phyloP scores from a whole-genome alignment of 2,329 filamentous ascomycete genomes.

The Claviceps monticola region DNA sequence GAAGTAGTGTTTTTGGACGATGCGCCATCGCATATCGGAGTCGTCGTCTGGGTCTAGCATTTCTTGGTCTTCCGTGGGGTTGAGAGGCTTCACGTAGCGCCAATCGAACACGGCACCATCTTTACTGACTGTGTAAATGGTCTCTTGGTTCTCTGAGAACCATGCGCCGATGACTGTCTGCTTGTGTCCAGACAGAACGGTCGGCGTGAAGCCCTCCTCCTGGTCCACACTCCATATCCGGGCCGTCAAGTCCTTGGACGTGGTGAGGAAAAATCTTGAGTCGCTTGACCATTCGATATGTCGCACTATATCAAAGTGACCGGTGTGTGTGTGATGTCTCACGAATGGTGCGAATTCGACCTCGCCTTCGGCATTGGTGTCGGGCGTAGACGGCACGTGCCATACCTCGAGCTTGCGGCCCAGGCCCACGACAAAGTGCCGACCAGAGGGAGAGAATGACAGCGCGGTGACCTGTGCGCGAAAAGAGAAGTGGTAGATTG shows the following conservation, averaged over 20 bases:
- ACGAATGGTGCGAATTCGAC: constrained; percentile 94
- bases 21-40: constrained; percentile 70
- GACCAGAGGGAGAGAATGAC: constrained; percentile 80
- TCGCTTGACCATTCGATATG: constrained; percentile 93
- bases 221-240: constrained; percentile 88
- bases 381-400: constrained; percentile 86
- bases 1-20: constrained; percentile 84
- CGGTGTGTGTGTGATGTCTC: constrained; percentile 69
- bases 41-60: constrained; percentile 46
- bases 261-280: constrained; percentile 85
- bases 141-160: constrained; percentile 90
- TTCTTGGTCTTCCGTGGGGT: constrained; percentile 42
- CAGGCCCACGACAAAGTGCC: constrained; percentile 78
- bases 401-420: constrained; percentile 86
- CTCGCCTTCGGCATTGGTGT: constrained; percentile 62
- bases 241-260: constrained; percentile 83
- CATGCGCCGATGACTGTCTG: constrained; percentile 89
- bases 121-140: constrained; percentile 90
- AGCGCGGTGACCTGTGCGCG: constrained; percentile 69
- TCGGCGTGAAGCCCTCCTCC: constrained; percentile 80
- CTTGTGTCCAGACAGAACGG: constrained; percentile 79
- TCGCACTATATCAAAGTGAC: constrained; percentile 77
- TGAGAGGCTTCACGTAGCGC: constrained; percentile 60
- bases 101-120: constrained; percentile 94
- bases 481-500: constrained; percentile 94